These are phyloP conservation scores for Quercus wislizeni DNA, from an alignment of 306 rosid species.

Conservation along the genomic window DNA sequence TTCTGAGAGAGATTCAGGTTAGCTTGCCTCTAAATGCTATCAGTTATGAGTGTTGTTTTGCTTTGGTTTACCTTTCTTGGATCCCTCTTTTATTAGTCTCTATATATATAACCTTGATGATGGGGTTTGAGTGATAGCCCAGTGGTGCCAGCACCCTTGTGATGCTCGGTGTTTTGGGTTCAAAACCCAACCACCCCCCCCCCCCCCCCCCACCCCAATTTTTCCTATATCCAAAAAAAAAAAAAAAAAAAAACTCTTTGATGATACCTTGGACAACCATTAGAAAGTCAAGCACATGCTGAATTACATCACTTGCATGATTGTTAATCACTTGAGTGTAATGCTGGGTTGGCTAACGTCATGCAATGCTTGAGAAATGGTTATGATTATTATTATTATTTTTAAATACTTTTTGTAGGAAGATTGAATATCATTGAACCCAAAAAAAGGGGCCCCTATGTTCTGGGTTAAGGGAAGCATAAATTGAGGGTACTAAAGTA, in stretches of 20 bases:
- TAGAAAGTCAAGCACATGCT: not conserved
- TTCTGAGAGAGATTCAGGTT: conserved; percentile 48
- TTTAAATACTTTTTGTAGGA: not conserved
- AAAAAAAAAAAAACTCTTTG: not conserved
- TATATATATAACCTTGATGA: no score
- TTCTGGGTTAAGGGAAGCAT: not conserved
- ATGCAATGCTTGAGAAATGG: not conserved
- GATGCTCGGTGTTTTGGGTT: no score
- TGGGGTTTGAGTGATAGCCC: no score
- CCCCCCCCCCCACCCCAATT: no score
- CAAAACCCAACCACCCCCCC: no score
- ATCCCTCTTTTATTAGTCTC: no score
- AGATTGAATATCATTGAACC: not conserved
- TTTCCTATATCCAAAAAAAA: no score
- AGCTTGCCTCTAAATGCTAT: not conserved
- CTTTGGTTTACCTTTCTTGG: not conserved
- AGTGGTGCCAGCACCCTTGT: no score
- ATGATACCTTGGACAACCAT: not conserved
- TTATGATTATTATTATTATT: not conserved
- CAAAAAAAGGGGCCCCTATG: not conserved
- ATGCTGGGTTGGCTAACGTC: not conserved
- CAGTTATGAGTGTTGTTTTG: not conserved
- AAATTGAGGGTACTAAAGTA: not conserved
- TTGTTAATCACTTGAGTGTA: not conserved
- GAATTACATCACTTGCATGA: not conserved